Evolutionary conservation across 2,329 filamentous ascomycete species (phyloP), one percentile per base, ranked within the genome.

Genomic region (Talaromyces sp.): DNA sequence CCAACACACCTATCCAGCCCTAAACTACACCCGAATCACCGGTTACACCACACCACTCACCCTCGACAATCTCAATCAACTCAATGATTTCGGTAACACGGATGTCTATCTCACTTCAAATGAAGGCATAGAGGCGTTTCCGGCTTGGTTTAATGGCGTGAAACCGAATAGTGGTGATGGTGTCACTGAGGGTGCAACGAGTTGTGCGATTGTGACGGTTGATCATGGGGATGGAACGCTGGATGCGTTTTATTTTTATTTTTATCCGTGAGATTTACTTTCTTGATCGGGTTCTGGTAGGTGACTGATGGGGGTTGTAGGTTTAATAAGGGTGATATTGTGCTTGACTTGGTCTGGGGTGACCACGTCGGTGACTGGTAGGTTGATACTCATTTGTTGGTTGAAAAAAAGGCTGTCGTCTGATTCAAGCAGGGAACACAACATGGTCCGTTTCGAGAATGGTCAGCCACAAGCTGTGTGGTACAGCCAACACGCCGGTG

Each of bases 301-400:
- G 10, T n/a, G 45, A 19, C 28, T 48, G 43, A 46, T 19, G 33
- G 43, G n/a, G 22, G 4, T 9, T 33, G 17, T 56, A 76, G 73
- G 21, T 83, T 78, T 67, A 81, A 84, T 62, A 77, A 77, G 63
- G 82, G 82, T 15, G 80, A 82, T 31, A 75, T 69, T 1, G 78
- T 83, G 1, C 60, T 81, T 1, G 74, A 73, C 2, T 63, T 79
- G 58, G 75, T 81, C 63, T 79, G 83, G 45, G 78, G 79, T 61
- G 79, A 85, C 66, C 85, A 88, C 67, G 80, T 88, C 31, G 85
- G 85, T 8, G 84, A 86, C 66, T 85, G 83, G 79, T 79, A 70
- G 13, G 45, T 46, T 57, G 67, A 66, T 22, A 53, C 43, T n/a
- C 39, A 51, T 19, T 5, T 15, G 15, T 6, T 31, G 33, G 10